Conservation (phyloP, 306 rosid genomes). For the Begonia peltatifolia region DNA sequence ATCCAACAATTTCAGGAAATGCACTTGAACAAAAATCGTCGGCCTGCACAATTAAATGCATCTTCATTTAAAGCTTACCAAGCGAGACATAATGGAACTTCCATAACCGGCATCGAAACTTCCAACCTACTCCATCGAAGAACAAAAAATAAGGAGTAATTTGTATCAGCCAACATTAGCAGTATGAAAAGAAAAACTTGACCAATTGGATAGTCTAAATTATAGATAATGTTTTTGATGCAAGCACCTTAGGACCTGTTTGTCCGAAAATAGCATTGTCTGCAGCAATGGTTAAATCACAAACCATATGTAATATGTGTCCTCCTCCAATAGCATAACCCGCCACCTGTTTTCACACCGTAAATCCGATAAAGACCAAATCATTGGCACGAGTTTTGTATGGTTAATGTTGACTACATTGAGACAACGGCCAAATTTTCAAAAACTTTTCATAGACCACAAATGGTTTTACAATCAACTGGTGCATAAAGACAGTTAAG, state of each 20-base stretch:
- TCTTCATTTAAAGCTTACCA: constrained; percentile 32
- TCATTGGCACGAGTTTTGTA: not conserved
- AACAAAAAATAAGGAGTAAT: not conserved
- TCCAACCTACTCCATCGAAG: constrained; percentile 45
- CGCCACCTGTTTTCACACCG: constrained; percentile 48
- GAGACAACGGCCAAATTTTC: no score
- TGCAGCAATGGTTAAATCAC: constrained; percentile 88
- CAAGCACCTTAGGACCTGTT: constrained; percentile 85
- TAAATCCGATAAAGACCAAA: not conserved
- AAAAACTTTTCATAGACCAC: no score
- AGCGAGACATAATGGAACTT: constrained; percentile 85
- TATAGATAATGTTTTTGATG: no score
- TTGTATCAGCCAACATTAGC: not conserved
- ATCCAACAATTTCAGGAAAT: not conserved
- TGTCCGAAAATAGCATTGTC: constrained; percentile 91
- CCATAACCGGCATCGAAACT: constrained; percentile 99
- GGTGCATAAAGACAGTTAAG: no score
- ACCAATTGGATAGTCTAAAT: no score
- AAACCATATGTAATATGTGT: constrained; percentile 69
- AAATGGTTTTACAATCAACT: no score
- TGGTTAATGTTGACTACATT: no score
- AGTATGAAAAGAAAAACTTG: not conserved
- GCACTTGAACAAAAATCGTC: not conserved
- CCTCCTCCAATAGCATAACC: constrained; percentile 97
- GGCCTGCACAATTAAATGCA: not conserved